These are phyloP conservation scores for Candida montana DNA, from an alignment of 805 yeast genomes.

Conservation along the genomic window DNA sequence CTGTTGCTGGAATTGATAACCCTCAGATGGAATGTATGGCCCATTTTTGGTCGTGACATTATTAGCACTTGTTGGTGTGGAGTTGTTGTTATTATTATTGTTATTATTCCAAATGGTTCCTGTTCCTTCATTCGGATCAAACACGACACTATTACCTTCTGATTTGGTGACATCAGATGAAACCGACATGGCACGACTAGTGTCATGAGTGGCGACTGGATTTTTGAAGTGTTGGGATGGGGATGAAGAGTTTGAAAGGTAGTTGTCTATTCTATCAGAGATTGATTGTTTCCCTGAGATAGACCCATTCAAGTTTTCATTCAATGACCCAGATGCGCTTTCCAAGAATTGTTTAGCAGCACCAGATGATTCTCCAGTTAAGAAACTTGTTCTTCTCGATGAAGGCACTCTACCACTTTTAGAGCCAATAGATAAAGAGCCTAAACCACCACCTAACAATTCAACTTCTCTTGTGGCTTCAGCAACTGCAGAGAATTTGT, in stretches of 20 bases:
- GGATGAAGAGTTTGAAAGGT: constrained; percentile 36
- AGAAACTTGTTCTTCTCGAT: constrained; percentile 51
- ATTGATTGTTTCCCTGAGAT: constrained; percentile 22
- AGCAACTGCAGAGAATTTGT: constrained; percentile 59
- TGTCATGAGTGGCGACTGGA: constrained; percentile 4
- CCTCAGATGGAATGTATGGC: constrained; percentile 7
- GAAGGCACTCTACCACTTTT: constrained; percentile 30
- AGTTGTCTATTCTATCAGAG: constrained; percentile 58
- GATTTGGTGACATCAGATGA: constrained; percentile 27
- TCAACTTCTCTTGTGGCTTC: constrained; percentile 68
- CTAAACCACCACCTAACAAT: constrained; percentile 37
- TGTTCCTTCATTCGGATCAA: constrained; percentile 25
- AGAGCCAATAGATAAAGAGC: constrained; percentile 31
- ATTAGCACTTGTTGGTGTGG: constrained; percentile 42
- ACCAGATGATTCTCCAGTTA: constrained; percentile 29
- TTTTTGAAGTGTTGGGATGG: constrained; percentile 38
- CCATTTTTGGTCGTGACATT: constrained; percentile 65
- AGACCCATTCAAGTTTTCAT: constrained; percentile 24
- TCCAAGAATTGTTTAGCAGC: constrained; percentile 20
- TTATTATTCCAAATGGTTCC: constrained; percentile 42
- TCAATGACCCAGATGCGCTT: constrained; percentile 25
- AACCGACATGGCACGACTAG: constrained; percentile 19
- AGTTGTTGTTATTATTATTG: constrained; percentile 43
- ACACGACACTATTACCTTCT: constrained; percentile 29
- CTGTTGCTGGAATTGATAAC: constrained; percentile 2